Base-by-base conservation (phyloP, 805 yeast species). In the Hermanozyma aechmeae region DNA sequence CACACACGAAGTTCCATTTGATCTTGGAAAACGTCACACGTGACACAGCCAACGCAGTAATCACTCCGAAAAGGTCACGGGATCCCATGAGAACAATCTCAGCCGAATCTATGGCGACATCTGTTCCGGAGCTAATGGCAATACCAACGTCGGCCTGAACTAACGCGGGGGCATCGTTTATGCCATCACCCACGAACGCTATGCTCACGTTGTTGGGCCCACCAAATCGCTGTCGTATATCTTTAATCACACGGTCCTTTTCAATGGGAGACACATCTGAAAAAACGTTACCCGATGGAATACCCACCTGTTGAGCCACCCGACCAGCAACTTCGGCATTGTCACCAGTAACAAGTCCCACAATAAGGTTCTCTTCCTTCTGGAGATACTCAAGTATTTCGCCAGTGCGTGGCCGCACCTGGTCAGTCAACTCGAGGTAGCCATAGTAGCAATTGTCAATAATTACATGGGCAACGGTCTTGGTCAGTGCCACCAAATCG, bases 181-280 rank as follows among this genome's bases (percentile, higher is more conserved):
- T 83, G 35, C 99, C 99, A 56, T 92, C 99, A 22, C 99, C 99
- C 14, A 92, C 79, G 65, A 93, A 86, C 5, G 87, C 89, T 24
- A 92, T 79, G 3, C 56, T 53, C 4, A 50, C 56, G 25, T 56
- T 50, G 9, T 24, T 23, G 5, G 42, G 37, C 2, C 56, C 56
- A 2, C 65, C 64, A 24, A 48, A 51, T 12, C 63, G 58, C 11
- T 45, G 51, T 45, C 78, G 82, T 31, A 84, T 57, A 27, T 66
- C 62, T 23, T 58, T 56, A 14, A 92, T 74, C 19, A 84, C 65
- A 17, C 68, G 68, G 32, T 83, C 76, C 54, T 92, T 92, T 30
- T 79, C 80, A 11, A 68, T 59, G 0, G 97, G 97, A 1, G 79
- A 61, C 2, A 84, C 74, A 35, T 77, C 84, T 26, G 89, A 76